Evolutionary conservation across 768 basidiomycete species (phyloP), one percentile per base, ranked within the genome.

Genomic region (Gloeophyllum trabeum): DNA sequence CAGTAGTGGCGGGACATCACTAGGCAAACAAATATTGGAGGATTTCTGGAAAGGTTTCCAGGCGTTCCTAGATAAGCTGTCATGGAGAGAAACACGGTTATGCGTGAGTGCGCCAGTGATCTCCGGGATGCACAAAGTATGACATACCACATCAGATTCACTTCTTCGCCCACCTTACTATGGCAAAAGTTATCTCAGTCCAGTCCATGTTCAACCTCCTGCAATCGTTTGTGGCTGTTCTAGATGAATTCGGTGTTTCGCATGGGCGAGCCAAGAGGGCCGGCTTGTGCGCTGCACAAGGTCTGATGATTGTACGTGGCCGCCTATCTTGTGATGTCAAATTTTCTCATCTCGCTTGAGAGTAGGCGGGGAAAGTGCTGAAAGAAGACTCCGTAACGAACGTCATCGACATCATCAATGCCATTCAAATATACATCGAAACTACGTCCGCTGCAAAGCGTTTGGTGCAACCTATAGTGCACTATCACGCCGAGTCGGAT

Each of bases 41-140:
- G 91, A 98, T 54, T 82, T 92, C 45, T 85, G 84, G 76, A 87
- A 85, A 60, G 85, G 84, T 2, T 96, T 97, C 57, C 87, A 91
- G 52, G 72, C 76, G 2, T 89, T 81, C 56, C 66, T 97, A 18
- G 92, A 96, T 61, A 86, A 86, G 48, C 64, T 91, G 21, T 78
- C 85, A 42, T 97, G 93, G 94, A 72, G 89, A 52, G 87, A 93
- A 50, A 81, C 85, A 35, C 76, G 93, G 46, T 69, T 92, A 55
- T 84, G 83, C 49, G 92, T 94, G 55, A 61, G 89, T 66, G 13
- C 45, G 23, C 6, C 26, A 23, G 26, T 12, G 22, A 23, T 4
- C 19, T 16, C 16, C 13, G 5, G 34, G 26, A n/a, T 24, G 19
- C 24, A 41, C 26, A 7, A 37, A 10, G 20, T 21, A 37, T 37